Percentiles rank a stretch among this genome's conserved stretches.
phyloP scores from a whole-genome alignment of 1,284 basidiomycete genomes.

The Earliella scabrosa region DNA sequence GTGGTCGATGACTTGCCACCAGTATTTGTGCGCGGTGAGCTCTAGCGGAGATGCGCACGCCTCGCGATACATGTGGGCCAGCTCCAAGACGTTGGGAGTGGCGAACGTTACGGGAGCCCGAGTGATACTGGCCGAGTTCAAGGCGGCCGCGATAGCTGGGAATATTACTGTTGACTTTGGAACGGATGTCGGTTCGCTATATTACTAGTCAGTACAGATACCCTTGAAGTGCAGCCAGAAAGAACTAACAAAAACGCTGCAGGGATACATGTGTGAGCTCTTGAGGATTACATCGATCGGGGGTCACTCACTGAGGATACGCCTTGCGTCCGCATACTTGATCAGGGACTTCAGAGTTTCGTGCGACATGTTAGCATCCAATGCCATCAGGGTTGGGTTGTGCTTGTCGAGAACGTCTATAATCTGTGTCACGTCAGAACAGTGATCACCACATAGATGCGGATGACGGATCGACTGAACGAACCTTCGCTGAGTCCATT shows the following conservation, averaged over 20 bases:
- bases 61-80: slow-evolving; percentile 66
- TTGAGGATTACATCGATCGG: not conserved
- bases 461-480: slow-evolving; percentile 12
- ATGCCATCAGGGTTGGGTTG: slow-evolving; percentile 65
- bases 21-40: slow-evolving; percentile 54
- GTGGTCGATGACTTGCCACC: slow-evolving; percentile 69
- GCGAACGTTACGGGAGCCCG: slow-evolving; percentile 64
- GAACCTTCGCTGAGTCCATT: slow-evolving; percentile 53
- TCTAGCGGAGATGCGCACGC: slow-evolving; percentile 49
- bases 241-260: slow-evolving; percentile 21
- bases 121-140: slow-evolving; percentile 29
- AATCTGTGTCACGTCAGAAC: slow-evolving; percentile 39
- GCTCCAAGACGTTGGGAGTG: slow-evolving; percentile 83
- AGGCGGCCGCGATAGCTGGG: slow-evolving; percentile 55
- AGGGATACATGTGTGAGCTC: not conserved
- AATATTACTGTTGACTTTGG: slow-evolving; percentile 78
- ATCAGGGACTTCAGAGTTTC: slow-evolving; percentile 59
- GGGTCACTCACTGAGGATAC: slow-evolving; percentile 55
- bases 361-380: slow-evolving; percentile 83
- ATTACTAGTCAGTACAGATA: slow-evolving; percentile 5
- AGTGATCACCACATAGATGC: not conserved
- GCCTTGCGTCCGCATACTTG: slow-evolving; percentile 46
- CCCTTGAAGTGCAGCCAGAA: too few relatives aligned
- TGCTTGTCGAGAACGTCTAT: slow-evolving; percentile 46
- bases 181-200: slow-evolving; percentile 87